Base-by-base conservation (phyloP, 1,139 yeast species). In the Lodderomyces pseudojiufengensis region DNA sequence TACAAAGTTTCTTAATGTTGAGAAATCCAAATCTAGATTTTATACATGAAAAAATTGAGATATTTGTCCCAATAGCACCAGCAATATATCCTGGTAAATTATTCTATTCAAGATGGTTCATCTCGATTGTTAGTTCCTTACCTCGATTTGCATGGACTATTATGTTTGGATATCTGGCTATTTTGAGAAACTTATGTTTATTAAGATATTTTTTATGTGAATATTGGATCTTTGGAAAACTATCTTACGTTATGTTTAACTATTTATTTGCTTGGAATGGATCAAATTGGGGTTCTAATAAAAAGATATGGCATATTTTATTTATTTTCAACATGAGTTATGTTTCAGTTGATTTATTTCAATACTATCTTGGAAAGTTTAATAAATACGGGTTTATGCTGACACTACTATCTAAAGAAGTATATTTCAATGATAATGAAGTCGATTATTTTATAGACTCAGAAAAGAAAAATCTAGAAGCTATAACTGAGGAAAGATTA, bases 191-290 rank as follows among this genome's bases (percentile, higher is more conserved):
- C 32, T 65, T 83, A 70, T 71, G 79, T 61, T 55, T 59, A 3
- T 54, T 75, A 41, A 63, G 88, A 36, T 57, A 61, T 10, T 32
- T 59, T 3, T 51, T 78, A 5, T 67, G 75, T 10, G 63, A 73
- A 22, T 73, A 64, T 14, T 51, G 61, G 5, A 22, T 83, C 4
- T 86, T 77, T 59, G 78, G 90, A 1, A 65, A 63, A 32, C 52
- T 79, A 35, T 80, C 94, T 15, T 88, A 86, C 50, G 62, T 79
- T 35, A 82, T 90, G 80, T 88, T 88, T 63, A 82, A 81, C 50
- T 90, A 76, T 52, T 61, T 92, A 42, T 86, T 92, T 54, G 85
- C 83, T 31, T 92, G 97, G 97, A 77, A 73, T 49, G 94, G 86
- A 45, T 58, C 59, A 6, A 67, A 84, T 32, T 92, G 97, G 96